These are phyloP conservation scores for Cryptococcus sp. DNA, from an alignment of 1,284 basidiomycete genomes.

Conservation along the genomic window DNA sequence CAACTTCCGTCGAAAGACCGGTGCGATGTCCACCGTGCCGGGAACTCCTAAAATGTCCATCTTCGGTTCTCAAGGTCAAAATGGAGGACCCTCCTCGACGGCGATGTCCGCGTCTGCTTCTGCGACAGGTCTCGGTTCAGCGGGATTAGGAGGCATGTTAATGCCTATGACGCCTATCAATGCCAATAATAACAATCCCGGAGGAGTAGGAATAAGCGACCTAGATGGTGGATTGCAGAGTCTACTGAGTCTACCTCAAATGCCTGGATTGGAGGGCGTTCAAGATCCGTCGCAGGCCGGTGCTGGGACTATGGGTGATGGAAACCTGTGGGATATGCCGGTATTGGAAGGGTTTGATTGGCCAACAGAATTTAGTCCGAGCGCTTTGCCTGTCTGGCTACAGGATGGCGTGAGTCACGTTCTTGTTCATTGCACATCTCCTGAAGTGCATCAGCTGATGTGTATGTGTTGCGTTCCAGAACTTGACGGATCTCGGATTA, in stretches of 20 bases:
- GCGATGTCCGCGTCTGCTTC: conserved; percentile 45
- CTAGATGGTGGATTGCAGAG: conserved; percentile 43
- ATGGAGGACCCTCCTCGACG: neutral
- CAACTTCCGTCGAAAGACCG: conserved; percentile 80
- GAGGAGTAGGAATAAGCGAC: conserved; percentile 18
- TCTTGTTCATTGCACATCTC: neutral
- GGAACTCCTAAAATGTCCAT: conserved; percentile 54
- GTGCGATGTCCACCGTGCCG: conserved; percentile 62
- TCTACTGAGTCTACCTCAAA: conserved; percentile 38
- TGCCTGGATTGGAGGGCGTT: conserved; percentile 11
- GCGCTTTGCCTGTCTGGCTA: conserved; percentile 49
- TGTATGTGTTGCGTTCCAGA: conserved; percentile 56
- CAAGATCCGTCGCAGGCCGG: neutral
- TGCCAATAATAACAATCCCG: neutral
- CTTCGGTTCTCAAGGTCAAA: neutral
- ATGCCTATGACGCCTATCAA: conserved; percentile 8
- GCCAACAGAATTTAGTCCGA: conserved; percentile 61
- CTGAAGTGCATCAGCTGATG: no score
- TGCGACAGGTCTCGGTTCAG: neutral
- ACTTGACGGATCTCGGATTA: conserved; percentile 77
- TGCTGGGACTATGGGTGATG: conserved; percentile 37
- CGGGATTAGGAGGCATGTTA: conserved; percentile 12
- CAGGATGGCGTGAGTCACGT: conserved; percentile 65
- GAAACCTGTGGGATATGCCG: conserved; percentile 60
- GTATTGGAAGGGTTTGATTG: conserved; percentile 71